These are phyloP conservation scores for Linnemannia zychae DNA, from an alignment of 192 early-diverging fungal genomes.

Conservation along the genomic window DNA sequence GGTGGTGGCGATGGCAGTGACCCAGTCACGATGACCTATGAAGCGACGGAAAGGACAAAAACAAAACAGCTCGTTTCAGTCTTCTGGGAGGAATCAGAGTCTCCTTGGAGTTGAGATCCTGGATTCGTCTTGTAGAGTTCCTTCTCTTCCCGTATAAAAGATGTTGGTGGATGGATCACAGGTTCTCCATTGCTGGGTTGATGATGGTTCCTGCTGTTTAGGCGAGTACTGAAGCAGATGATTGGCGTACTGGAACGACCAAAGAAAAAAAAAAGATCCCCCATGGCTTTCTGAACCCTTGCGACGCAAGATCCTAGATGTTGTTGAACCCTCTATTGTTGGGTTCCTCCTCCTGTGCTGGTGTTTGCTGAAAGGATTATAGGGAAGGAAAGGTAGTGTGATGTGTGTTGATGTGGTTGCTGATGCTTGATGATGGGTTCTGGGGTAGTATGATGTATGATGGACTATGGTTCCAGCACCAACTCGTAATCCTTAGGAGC, in stretches of 20 bases:
- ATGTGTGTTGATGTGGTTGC: background rate
- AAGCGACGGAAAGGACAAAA: background rate
- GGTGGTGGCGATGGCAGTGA: constrained; percentile 98
- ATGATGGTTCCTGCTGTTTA: background rate
- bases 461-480: background rate
- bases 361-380: background rate
- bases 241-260: background rate
- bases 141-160: background rate
- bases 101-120: background rate
- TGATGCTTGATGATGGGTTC: background rate
- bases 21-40: constrained; percentile 87
- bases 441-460: background rate
- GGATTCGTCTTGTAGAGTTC: background rate
- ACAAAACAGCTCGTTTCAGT: background rate
- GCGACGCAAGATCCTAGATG: background rate
- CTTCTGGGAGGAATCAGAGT: background rate
- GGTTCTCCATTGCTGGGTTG: background rate
- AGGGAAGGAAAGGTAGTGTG: background rate
- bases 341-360: background rate
- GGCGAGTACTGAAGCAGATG: background rate
- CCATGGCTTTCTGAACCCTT: background rate
- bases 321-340: background rate
- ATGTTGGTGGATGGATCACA: background rate
- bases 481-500: background rate
- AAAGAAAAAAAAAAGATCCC: background rate